phyloP scores from a whole-genome alignment of 106 monocot genomes.

The Acorus gramineus region DNA sequence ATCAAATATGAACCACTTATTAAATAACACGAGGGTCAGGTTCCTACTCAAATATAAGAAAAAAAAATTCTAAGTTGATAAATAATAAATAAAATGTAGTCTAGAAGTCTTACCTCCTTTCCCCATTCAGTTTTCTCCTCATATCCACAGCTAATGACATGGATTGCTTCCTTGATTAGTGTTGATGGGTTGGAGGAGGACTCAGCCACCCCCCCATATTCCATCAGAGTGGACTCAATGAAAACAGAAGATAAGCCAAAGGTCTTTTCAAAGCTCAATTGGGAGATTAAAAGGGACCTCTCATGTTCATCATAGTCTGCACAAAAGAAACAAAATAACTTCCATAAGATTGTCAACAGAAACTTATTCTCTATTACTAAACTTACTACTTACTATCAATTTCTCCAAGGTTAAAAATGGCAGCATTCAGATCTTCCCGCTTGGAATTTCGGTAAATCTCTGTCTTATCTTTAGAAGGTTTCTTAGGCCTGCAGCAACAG shows the following conservation, averaged over 20 bases:
- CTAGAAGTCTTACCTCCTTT: constrained; percentile 51
- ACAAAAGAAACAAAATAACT: background rate
- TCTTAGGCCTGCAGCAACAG: constrained; percentile 44
- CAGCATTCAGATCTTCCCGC: constrained; percentile 78
- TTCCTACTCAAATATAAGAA: background rate
- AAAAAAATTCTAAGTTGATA: background rate
- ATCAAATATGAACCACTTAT: too few relatives aligned
- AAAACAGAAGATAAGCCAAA: constrained; percentile 83
- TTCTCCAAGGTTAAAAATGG: constrained; percentile 85
- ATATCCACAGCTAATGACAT: constrained; percentile 94
- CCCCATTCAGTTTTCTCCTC: constrained; percentile 99
- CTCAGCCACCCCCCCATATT: constrained; percentile 69
- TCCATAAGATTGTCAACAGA: background rate
- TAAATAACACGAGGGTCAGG: too few relatives aligned
- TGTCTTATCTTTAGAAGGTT: constrained; percentile 41
- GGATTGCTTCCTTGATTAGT: constrained; percentile 87
- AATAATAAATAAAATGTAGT: too few relatives aligned
- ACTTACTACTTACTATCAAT: constrained; percentile 62
- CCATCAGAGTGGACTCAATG: constrained; percentile 95
- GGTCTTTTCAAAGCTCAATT: constrained; percentile 92
- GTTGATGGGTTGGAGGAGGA: constrained; percentile 57
- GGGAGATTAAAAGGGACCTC: constrained; percentile 75
- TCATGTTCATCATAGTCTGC: constrained; percentile 90
- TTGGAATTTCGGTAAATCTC: constrained; percentile 47
- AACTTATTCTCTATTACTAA: background rate